These are phyloP conservation scores for Mucor plumbeus DNA, from an alignment of 371 early-diverging fungal species.

Conservation along the genomic window DNA sequence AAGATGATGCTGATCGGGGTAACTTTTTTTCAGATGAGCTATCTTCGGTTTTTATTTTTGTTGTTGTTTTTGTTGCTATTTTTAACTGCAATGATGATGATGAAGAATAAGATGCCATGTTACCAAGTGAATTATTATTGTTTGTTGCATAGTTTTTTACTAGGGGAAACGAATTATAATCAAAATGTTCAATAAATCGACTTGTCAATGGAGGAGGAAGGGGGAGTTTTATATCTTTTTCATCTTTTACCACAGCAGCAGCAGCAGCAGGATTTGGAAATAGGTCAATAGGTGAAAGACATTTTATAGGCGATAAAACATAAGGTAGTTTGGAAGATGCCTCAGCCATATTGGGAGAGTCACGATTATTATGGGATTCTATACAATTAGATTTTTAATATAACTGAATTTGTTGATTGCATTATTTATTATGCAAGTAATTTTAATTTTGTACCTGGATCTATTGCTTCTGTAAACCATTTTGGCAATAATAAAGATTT, in stretches of 20 bases:
- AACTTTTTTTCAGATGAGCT: not conserved
- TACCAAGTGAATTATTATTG: not conserved
- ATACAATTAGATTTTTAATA: not conserved
- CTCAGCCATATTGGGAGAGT: slow-evolving; percentile 2
- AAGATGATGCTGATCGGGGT: slow-evolving; percentile 13
- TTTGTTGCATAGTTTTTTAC: not conserved
- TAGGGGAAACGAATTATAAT: slow-evolving; percentile 1
- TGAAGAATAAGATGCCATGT: not conserved
- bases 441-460: not conserved
- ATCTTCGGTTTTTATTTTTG: not conserved
- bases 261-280: not conserved
- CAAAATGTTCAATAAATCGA: slow-evolving; percentile 20
- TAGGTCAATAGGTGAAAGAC: slow-evolving; percentile 12
- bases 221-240: not conserved
- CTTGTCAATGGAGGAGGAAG: not conserved
- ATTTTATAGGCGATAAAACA: slow-evolving; percentile 13
- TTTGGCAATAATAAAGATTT: not conserved
- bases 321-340: not conserved
- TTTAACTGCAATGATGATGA: slow-evolving; percentile 5
- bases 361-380: not conserved
- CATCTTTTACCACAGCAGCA: not conserved
- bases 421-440: not conserved
- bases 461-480: not conserved
- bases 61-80: not conserved
- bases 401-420: not conserved